A percentile compares a stretch with the other conserved stretches of the same genome.
Conservation (phyloP, 805 yeast species). For the Metschnikowia borealis region DNA sequence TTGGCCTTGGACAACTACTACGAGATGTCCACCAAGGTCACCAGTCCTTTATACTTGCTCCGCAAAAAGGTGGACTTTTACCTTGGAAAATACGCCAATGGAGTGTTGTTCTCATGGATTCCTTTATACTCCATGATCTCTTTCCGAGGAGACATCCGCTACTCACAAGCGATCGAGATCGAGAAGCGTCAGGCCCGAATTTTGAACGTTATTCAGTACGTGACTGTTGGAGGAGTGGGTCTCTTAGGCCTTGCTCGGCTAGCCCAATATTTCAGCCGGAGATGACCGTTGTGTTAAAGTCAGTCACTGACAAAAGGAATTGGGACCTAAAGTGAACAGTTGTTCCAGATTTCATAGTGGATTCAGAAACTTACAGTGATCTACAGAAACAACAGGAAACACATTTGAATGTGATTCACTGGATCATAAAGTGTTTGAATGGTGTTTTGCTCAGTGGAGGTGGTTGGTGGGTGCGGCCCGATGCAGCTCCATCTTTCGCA, state of each 20-base stretch:
- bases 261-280: conserved; percentile 8
- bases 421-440: too few relatives aligned
- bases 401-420: too few relatives aligned
- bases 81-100: conserved; percentile 55
- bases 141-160: conserved; percentile 77
- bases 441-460: too few relatives aligned
- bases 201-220: conserved; percentile 31
- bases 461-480: not conserved
- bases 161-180: conserved; percentile 59
- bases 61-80: conserved; percentile 67
- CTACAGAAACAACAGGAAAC: too few relatives aligned
- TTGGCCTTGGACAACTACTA: conserved; percentile 76
- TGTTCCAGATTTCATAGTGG: too few relatives aligned
- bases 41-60: conserved; percentile 53
- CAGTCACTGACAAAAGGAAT: too few relatives aligned
- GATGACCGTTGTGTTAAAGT: not conserved
- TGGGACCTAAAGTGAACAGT: too few relatives aligned
- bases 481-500: conserved; percentile 3
- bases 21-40: conserved; percentile 84
- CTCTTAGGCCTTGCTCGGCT: conserved; percentile 12
- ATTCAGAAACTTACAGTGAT: too few relatives aligned
- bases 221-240: conserved; percentile 12
- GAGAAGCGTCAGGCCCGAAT: conserved; percentile 54
- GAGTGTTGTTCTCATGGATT: conserved; percentile 52
- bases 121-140: conserved; percentile 93